These are phyloP conservation scores for Chlorencoelia australis DNA, from an alignment of 2,329 filamentous ascomycete genomes.

Conservation along the genomic window DNA sequence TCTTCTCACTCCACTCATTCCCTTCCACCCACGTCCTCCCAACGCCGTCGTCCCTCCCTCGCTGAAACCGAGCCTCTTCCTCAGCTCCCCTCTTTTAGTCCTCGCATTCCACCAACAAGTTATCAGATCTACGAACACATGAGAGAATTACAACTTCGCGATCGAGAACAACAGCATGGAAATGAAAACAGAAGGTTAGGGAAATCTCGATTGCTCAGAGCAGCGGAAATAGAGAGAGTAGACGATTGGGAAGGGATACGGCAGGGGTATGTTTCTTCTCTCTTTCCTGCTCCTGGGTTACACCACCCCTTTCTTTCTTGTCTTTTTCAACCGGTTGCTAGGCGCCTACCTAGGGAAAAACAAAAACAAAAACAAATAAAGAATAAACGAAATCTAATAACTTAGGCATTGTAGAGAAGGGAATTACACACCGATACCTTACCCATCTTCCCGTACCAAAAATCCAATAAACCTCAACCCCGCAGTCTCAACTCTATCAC, in stretches of 20 bases:
- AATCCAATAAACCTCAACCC: too few species aligned
- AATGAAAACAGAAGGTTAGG: constrained; percentile 1
- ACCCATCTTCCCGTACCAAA: too few species aligned
- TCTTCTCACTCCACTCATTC: constrained; percentile 25
- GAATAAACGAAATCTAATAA: too few species aligned
- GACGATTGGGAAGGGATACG: not conserved
- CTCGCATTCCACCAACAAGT: constrained; percentile 15
- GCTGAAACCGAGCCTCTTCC: constrained; percentile 25
- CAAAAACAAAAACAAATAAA: too few species aligned
- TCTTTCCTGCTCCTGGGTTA: too few species aligned
- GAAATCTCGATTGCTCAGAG: constrained; percentile 17
- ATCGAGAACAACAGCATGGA: not conserved
- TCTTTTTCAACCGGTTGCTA: too few species aligned
- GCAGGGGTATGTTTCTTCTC: not conserved
- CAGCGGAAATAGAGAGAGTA: not conserved
- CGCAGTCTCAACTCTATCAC: too few species aligned
- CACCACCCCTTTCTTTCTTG: too few species aligned
- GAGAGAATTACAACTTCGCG: constrained; percentile 4
- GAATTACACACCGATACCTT: too few species aligned
- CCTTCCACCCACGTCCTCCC: not conserved
- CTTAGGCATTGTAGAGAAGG: too few species aligned
- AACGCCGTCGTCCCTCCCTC: constrained; percentile 12
- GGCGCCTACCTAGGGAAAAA: too few species aligned
- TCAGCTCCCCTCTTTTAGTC: constrained; percentile 18
- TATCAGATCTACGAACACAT: constrained; percentile 18